Percentiles rank a stretch among this genome's conserved stretches.
Conservation (phyloP, 78 protist species). For the Isochrysis galbana region DNA sequence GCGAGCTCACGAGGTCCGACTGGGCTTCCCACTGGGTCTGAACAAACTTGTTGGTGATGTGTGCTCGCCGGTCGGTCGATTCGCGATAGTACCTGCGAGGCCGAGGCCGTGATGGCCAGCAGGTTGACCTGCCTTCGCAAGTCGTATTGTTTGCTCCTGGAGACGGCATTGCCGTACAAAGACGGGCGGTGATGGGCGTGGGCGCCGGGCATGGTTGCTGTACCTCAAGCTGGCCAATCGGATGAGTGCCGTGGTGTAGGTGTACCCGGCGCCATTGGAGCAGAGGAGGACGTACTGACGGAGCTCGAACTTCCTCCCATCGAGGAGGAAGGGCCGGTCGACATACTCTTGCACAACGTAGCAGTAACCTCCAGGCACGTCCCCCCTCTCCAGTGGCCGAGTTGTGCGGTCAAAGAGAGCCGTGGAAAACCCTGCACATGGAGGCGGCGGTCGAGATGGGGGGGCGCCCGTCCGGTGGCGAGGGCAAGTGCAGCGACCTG, state of each 20-base stretch:
- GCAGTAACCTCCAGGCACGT: constrained; percentile 17
- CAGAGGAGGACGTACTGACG: constrained; percentile 66
- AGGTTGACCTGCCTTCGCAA: no score
- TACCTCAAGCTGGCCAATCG: not conserved
- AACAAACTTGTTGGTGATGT: constrained; percentile 23
- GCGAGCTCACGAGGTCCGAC: not conserved
- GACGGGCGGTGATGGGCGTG: no score
- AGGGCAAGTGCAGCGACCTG: no score
- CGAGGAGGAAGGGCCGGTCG: constrained; percentile 47
- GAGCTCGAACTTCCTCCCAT: constrained; percentile 66
- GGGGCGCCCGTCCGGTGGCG: no score
- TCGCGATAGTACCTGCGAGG: not conserved
- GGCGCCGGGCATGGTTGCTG: no score
- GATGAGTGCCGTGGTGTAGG: not conserved
- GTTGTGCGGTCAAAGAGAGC: not conserved
- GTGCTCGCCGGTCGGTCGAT: not conserved
- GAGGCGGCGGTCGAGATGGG: no score
- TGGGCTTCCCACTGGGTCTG: not conserved
- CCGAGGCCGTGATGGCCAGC: no score
- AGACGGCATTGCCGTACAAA: no score
- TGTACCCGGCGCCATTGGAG: not conserved
- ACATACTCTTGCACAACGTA: constrained; percentile 69
- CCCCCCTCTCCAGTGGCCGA: not conserved
- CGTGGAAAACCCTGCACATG: not conserved
- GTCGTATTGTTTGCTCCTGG: no score